phyloP scores from a whole-genome alignment of 768 basidiomycete species.

The Collybia sp. region DNA sequence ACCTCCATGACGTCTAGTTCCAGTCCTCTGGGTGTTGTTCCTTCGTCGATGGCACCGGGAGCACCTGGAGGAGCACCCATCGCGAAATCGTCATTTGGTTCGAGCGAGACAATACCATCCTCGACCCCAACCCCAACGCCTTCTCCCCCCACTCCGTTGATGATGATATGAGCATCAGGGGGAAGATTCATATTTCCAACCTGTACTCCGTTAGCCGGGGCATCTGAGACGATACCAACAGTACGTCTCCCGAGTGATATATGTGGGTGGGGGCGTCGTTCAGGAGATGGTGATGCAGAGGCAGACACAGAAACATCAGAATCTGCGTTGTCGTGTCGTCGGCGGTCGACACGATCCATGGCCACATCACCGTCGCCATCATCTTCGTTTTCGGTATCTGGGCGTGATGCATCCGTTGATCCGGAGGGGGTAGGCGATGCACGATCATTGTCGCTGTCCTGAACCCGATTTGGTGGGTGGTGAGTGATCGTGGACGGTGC shows the following conservation, averaged over 20 bases:
- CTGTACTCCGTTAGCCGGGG: conserved; percentile 18
- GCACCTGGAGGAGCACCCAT: conserved; percentile 91
- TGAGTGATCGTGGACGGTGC: conserved; percentile 16
- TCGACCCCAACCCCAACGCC: conserved; percentile 42
- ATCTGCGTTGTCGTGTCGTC: conserved; percentile 13
- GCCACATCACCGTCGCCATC: conserved; percentile 66
- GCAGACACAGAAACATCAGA: conserved; percentile 18
- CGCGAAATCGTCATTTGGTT: conserved; percentile 83
- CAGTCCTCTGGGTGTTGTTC: conserved; percentile 18
- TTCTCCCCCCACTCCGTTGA: conserved; percentile 28
- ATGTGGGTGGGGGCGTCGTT: conserved; percentile 16
- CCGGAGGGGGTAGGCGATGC: conserved; percentile 31
- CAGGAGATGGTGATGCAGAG: conserved; percentile 28
- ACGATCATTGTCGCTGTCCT: conserved; percentile 4
- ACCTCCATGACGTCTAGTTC: conserved; percentile 15
- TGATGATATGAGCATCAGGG: conserved; percentile 39
- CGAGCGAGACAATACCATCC: conserved; percentile 71
- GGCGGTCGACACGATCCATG: conserved; percentile 18
- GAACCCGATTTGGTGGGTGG: conserved; percentile 1
- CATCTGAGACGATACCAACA: conserved; percentile 38
- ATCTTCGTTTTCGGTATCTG: conserved; percentile 78
- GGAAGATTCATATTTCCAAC: conserved; percentile 16
- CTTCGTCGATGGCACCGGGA: conserved; percentile 62
- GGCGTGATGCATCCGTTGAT: conserved; percentile 43
- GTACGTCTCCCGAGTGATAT: conserved; percentile 18